These are phyloP conservation scores for Suillus plorans DNA, from an alignment of 768 basidiomycete species.

Conservation along the genomic window DNA sequence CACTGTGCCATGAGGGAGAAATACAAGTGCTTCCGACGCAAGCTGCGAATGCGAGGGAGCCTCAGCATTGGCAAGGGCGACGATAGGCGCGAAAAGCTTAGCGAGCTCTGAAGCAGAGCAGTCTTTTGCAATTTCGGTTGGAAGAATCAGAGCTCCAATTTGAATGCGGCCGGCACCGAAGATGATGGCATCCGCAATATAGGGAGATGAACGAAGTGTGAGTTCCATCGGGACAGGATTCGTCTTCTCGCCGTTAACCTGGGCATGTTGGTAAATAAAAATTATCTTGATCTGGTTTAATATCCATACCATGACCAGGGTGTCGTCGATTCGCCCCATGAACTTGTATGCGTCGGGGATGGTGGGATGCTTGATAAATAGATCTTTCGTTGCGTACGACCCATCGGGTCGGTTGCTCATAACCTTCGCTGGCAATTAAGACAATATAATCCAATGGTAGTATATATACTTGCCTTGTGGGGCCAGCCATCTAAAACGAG, in stretches of 20 bases:
- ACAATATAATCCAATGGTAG: conserved; percentile 14
- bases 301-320: conserved; percentile 38
- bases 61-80: conserved; percentile 49
- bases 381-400: conserved; percentile 56
- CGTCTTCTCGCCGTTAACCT: conserved; percentile 51
- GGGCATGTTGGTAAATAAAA: conserved; percentile 22
- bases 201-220: conserved; percentile 45
- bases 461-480: conserved; percentile 37
- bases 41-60: conserved; percentile 56
- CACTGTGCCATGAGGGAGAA: conserved; percentile 46
- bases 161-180: conserved; percentile 52
- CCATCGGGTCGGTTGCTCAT: conserved; percentile 47
- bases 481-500: conserved; percentile 53
- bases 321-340: conserved; percentile 57
- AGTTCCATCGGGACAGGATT: conserved; percentile 57
- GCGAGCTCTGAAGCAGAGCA: conserved; percentile 26
- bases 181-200: conserved; percentile 51
- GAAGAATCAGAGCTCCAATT: conserved; percentile 50
- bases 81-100: conserved; percentile 39
- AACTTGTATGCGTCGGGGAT: conserved; percentile 43
- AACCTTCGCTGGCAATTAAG: conserved; percentile 12
- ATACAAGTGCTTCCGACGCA: conserved; percentile 47
- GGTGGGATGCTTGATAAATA: conserved; percentile 49
- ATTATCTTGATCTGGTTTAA: neutral
- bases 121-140: conserved; percentile 37